Evolutionary conservation across 192 early-diverging fungal genomes (phyloP).

Genomic region (Mortierella claussenii): DNA sequence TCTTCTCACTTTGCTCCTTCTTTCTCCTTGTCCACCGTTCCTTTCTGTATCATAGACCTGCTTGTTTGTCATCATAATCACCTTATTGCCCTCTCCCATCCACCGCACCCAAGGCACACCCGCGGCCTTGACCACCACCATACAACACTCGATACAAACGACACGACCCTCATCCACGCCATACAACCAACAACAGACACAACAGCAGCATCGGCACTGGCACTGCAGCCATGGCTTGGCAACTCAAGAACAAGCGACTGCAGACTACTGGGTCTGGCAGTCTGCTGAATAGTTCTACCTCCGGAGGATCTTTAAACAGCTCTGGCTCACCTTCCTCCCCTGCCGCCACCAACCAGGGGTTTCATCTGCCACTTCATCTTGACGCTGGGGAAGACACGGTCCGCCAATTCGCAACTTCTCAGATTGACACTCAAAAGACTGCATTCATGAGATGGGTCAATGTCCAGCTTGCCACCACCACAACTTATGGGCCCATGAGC

Average conservation of each 20-base stretch:
- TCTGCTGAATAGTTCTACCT: background rate
- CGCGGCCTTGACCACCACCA: background rate
- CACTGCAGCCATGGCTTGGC: conserved; percentile 37
- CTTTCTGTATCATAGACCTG: background rate
- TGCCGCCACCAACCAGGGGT: background rate
- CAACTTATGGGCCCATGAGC: conserved; percentile 53
- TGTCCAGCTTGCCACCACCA: conserved; percentile 57
- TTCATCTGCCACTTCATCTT: conserved; percentile 21
- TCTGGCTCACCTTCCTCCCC: background rate
- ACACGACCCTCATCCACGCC: too few relatives aligned
- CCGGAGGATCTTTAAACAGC: background rate
- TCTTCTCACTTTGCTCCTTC: background rate
- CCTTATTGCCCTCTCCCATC: background rate
- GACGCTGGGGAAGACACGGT: conserved; percentile 53
- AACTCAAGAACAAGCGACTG: conserved; percentile 50
- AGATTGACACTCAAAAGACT: conserved; percentile 60
- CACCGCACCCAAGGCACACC: too few relatives aligned
- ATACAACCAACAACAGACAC: too few relatives aligned
- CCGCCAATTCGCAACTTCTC: conserved; percentile 57
- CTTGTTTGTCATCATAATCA: background rate
- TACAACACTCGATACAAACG: conserved; percentile 4
- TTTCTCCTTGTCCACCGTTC: background rate
- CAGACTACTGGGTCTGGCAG: conserved; percentile 2
- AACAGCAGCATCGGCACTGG: background rate
- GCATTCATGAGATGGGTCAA: conserved; percentile 72